Evolutionary conservation across 108 stramenopile species (phyloP).

Genomic region (Nannochloropsis oceanica): DNA sequence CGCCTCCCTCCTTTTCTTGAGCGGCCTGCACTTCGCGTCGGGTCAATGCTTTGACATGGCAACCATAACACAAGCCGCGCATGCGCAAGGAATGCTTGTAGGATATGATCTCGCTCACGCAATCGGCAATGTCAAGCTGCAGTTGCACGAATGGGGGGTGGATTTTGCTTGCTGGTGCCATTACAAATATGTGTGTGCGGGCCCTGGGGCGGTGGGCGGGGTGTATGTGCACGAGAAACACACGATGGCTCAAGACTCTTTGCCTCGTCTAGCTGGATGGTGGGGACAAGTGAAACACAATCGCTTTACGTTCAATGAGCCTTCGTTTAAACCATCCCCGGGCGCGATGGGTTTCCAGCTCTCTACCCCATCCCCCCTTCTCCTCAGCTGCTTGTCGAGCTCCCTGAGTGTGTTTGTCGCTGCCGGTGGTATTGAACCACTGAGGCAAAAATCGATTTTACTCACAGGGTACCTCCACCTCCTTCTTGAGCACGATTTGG

Average conservation of each 20-base stretch:
- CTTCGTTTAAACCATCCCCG: constrained; percentile 15
- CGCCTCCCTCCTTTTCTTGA: constrained; percentile 18
- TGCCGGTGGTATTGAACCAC: not conserved
- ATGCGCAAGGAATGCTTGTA: not conserved
- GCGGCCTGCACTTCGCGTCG: constrained; percentile 23
- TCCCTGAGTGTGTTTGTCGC: not conserved
- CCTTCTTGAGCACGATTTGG: not conserved
- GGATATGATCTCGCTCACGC: constrained; percentile 38
- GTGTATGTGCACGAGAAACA: constrained; percentile 30
- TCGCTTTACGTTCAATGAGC: constrained; percentile 37
- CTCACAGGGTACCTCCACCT: constrained; percentile 24
- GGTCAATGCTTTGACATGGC: not conserved
- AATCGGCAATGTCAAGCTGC: constrained; percentile 26
- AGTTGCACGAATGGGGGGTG: constrained; percentile 31
- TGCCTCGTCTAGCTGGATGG: not conserved
- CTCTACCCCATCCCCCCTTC: constrained; percentile 28
- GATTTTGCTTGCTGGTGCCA: constrained; percentile 44
- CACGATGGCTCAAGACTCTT: not conserved
- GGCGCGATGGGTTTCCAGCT: constrained; percentile 35
- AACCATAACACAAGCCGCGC: not conserved
- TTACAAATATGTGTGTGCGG: constrained; percentile 39
- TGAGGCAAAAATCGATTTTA: not conserved
- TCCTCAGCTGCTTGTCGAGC: constrained; percentile 6
- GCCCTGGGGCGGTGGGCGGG: constrained; percentile 36
- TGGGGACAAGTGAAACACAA: not conserved